Percentiles rank a stretch among this genome's conserved stretches.
Conservation (phyloP, 129 eudicot species). For the Flaveria linearis region DNA sequence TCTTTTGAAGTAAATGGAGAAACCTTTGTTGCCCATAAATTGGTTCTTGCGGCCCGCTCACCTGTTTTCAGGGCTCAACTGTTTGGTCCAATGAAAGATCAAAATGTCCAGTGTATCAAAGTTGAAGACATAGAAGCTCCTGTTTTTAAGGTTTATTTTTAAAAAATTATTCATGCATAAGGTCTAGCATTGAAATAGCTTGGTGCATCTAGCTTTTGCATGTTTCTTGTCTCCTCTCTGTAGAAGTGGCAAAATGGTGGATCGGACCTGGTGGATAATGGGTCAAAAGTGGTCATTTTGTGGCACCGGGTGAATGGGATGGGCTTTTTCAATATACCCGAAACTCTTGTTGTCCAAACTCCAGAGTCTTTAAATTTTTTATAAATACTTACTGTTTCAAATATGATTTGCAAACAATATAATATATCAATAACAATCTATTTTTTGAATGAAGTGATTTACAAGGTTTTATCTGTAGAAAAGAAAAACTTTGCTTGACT, state of each 20-base stretch:
- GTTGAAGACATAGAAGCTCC: conserved; percentile 78
- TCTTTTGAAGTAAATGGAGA: conserved; percentile 77
- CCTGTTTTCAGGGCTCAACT: conserved; percentile 96
- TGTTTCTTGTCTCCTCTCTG: not conserved
- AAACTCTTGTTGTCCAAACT: not conserved
- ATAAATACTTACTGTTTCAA: not conserved
- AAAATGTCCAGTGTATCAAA: conserved; percentile 53
- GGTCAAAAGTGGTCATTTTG: not conserved
- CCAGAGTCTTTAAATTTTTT: not conserved
- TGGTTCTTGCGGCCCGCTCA: conserved; percentile 91
- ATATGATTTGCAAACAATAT: not conserved
- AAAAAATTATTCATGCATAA: not conserved
- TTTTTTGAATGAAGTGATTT: not conserved
- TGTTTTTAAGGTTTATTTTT: conserved; percentile 68
- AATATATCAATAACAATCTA: not conserved
- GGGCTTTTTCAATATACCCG: not conserved
- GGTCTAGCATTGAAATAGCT: not conserved
- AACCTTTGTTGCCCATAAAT: conserved; percentile 70
- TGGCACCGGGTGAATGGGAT: not conserved
- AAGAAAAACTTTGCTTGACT: not conserved
- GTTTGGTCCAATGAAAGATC: conserved; percentile 93
- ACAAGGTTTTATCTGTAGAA: not conserved
- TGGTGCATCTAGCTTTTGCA: conserved; percentile 8
- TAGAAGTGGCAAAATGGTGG: not conserved
- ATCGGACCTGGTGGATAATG: not conserved